Conservation (phyloP, 129 eudicot genomes). For the Saussurea involucrata region DNA sequence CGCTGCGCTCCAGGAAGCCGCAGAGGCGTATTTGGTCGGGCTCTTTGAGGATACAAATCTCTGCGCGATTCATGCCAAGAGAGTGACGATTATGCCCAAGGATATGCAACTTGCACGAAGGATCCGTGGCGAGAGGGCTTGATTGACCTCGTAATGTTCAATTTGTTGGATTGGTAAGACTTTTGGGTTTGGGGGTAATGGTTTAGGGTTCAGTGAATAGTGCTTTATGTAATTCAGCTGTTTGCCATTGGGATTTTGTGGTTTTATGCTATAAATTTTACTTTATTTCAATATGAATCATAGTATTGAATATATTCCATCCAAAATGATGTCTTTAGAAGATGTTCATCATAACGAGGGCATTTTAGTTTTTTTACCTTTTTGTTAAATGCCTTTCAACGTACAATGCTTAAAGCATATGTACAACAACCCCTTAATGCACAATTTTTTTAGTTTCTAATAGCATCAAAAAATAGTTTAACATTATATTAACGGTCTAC, state of each 20-base stretch:
- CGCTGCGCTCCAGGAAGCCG: conserved; percentile 26
- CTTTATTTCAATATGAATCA: no score
- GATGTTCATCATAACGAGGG: no score
- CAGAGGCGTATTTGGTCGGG: conserved; percentile 25
- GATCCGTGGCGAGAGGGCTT: conserved; percentile 42
- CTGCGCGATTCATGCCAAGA: conserved; percentile 22
- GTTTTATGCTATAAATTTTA: neutral
- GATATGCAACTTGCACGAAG: conserved; percentile 43
- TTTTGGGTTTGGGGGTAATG: neutral
- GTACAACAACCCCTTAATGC: no score
- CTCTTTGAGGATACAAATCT: conserved; percentile 21
- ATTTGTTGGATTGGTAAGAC: neutral
- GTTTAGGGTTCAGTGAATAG: neutral
- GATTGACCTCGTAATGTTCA: neutral
- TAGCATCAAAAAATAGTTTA: no score
- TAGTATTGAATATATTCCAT: no score
- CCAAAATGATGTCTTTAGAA: no score
- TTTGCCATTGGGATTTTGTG: neutral
- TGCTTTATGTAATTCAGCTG: neutral
- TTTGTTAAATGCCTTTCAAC: no score
- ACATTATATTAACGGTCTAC: no score
- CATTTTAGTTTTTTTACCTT: no score
- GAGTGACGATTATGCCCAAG: conserved; percentile 34
- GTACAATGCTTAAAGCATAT: no score
- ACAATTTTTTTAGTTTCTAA: no score